These are phyloP conservation scores for Ophiostoma pallidulum DNA, from an alignment of 2,329 filamentous ascomycete genomes.

Conservation along the genomic window DNA sequence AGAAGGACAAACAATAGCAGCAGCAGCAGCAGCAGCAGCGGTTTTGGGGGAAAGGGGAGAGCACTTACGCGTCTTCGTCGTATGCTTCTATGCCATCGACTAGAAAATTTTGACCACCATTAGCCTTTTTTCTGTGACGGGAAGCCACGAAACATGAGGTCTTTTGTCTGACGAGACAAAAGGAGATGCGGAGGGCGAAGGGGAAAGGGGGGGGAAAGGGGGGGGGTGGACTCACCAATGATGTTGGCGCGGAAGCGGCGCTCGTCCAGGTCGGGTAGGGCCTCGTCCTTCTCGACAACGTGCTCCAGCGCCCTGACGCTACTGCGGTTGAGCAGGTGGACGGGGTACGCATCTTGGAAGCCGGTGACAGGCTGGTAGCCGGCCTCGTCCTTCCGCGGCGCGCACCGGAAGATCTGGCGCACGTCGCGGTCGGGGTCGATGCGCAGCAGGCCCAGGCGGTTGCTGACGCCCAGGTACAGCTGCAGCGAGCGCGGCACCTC, in stretches of 20 bases:
- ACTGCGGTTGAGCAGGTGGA: constrained; percentile 57
- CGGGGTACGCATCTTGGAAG: constrained; percentile 65
- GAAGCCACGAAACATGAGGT: too few relatives aligned
- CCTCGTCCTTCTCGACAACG: constrained; percentile 42
- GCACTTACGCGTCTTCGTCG: constrained; percentile 45
- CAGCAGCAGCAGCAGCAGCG: too few relatives aligned
- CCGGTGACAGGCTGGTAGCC: constrained; percentile 57
- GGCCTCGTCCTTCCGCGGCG: constrained; percentile 46
- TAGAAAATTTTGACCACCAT: too few relatives aligned
- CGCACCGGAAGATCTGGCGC: constrained; percentile 51
- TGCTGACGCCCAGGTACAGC: constrained; percentile 56
- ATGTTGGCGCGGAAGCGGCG: constrained; percentile 64
- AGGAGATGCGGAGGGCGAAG: too few relatives aligned
- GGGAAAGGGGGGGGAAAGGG: too few relatives aligned
- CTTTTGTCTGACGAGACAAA: too few relatives aligned
- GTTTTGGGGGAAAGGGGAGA: too few relatives aligned
- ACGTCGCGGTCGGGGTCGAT: constrained; percentile 50
- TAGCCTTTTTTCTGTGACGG: too few relatives aligned
- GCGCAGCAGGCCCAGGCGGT: constrained; percentile 59
- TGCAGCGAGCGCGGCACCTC: constrained; percentile 54
- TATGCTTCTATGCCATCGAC: constrained; percentile 51
- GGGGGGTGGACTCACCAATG: constrained; percentile 38
- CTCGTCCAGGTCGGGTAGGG: constrained; percentile 45
- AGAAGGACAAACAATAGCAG: too few relatives aligned
- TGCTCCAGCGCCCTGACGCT: constrained; percentile 53